These are phyloP conservation scores for Miscanthus sacchariflorus DNA, from an alignment of 202 grass and related monocot species.

Conservation along the genomic window DNA sequence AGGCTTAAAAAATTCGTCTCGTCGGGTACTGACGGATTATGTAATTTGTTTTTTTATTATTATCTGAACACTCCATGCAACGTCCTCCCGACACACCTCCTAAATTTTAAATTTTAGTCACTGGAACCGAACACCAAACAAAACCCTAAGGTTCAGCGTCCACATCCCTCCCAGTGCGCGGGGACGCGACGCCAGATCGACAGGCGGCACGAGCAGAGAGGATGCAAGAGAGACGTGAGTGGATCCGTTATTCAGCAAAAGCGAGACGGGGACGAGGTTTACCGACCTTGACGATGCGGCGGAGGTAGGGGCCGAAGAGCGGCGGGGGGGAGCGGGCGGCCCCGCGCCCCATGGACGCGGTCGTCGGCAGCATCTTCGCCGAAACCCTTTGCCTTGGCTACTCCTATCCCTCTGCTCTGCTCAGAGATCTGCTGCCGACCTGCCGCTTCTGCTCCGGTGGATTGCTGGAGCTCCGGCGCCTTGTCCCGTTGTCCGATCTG, in stretches of 20 bases:
- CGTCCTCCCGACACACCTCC: no score
- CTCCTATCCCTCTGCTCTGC: conserved; percentile 18
- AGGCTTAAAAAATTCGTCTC: no score
- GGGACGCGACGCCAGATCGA: conserved; percentile 6
- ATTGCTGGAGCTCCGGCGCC: conserved; percentile 17
- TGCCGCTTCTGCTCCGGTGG: conserved; percentile 18
- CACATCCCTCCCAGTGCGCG: not conserved
- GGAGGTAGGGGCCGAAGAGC: conserved; percentile 83
- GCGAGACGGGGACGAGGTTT: not conserved
- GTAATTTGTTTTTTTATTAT: no score
- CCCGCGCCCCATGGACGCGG: conserved; percentile 65
- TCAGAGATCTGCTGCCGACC: conserved; percentile 38
- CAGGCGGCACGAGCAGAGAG: not conserved
- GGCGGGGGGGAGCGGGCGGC: conserved; percentile 59
- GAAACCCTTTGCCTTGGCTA: conserved; percentile 2
- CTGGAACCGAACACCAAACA: not conserved
- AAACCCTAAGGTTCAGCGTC: not conserved
- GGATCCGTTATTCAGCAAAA: not conserved
- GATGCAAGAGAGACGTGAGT: conserved; percentile 1
- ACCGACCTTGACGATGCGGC: conserved; percentile 87
- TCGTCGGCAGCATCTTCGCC: conserved; percentile 76
- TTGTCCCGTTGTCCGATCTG: conserved; percentile 29
- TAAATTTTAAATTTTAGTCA: no score
- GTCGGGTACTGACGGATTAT: no score
- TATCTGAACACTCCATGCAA: no score